Percentiles rank a stretch among this genome's conserved stretches.
Conservation (phyloP, 192 early-diverging fungal species). For the Gonapodya prolifera region DNA sequence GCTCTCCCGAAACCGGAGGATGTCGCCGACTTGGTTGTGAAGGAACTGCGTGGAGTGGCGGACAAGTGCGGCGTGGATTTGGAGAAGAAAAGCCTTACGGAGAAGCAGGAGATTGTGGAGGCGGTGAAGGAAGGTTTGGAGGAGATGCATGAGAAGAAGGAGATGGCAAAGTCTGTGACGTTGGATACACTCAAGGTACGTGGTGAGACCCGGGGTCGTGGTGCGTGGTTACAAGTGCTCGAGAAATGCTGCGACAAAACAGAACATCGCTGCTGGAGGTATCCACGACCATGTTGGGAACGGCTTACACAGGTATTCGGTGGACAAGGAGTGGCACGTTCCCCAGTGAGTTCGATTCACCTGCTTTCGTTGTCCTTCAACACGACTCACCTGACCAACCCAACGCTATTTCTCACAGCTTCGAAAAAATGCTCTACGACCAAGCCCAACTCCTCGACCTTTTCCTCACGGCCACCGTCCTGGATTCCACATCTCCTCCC, state of each 20-base stretch:
- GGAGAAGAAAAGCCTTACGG: too few species aligned
- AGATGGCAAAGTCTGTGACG: not conserved
- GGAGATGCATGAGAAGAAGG: slow-evolving; percentile 5
- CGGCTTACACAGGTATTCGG: slow-evolving; percentile 26
- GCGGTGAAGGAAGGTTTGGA: not conserved
- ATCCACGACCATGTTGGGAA: slow-evolving; percentile 29
- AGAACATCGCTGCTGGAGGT: slow-evolving; percentile 18
- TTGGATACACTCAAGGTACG: not conserved
- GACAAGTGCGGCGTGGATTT: slow-evolving; percentile 9
- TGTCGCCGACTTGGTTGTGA: not conserved
- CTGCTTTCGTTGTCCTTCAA: not conserved
- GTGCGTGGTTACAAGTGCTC: slow-evolving; percentile 10
- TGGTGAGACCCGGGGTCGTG: slow-evolving; percentile 8
- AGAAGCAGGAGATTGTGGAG: not conserved
- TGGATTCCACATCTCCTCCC: too few species aligned
- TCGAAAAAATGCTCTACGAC: slow-evolving; percentile 63
- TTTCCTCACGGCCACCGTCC: slow-evolving; percentile 13
- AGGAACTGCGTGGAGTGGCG: slow-evolving; percentile 10
- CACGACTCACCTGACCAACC: too few species aligned
- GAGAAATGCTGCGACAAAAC: slow-evolving; percentile 17
- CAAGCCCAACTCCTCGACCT: slow-evolving; percentile 45
- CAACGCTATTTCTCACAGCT: slow-evolving; percentile 13
- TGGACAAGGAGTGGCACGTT: slow-evolving; percentile 36
- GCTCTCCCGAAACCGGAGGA: slow-evolving; percentile 15
- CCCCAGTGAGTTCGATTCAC: slow-evolving; percentile 25